phyloP scores from a whole-genome alignment of 176 grass and related monocot genomes.

The Carex myosuroides region DNA sequence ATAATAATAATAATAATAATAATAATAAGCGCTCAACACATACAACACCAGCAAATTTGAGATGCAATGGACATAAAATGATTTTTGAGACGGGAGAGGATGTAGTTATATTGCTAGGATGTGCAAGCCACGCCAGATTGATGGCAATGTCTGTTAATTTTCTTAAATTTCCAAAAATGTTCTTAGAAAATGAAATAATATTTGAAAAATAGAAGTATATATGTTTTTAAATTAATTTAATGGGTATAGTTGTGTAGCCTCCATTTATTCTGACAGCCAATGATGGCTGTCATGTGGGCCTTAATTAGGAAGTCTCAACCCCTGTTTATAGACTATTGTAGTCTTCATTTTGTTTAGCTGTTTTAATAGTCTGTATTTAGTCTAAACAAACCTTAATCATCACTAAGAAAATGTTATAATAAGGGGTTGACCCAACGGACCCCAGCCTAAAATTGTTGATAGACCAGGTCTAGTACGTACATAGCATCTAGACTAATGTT shows the following conservation, averaged over 20 bases:
- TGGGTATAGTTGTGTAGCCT: neutral
- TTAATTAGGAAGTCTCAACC: slow-evolving; percentile 4
- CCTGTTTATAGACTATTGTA: neutral
- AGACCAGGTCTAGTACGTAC: slow-evolving; percentile 6
- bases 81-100: neutral
- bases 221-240: neutral
- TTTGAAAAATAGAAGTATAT: neutral
- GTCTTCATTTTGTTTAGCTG: neutral
- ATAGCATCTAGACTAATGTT: neutral
- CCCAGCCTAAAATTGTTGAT: neutral
- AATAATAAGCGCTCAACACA: neutral
- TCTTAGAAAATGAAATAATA: neutral
- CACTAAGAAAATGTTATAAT: neutral
- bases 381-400: neutral
- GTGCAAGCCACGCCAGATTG: neutral
- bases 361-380: slow-evolving; percentile 13
- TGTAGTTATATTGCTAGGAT: neutral
- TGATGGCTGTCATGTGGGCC: slow-evolving; percentile 13
- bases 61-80: neutral
- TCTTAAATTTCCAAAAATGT: neutral
- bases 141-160: neutral
- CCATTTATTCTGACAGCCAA: slow-evolving; percentile 29
- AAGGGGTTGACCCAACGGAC: neutral
- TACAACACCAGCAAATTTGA: neutral
- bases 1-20: too few species aligned